A percentile compares a stretch with the other conserved stretches of the same genome.
phyloP scores from a whole-genome alignment of 495 filamentous ascomycete species.

The Lasiosphaeris hirsuta region DNA sequence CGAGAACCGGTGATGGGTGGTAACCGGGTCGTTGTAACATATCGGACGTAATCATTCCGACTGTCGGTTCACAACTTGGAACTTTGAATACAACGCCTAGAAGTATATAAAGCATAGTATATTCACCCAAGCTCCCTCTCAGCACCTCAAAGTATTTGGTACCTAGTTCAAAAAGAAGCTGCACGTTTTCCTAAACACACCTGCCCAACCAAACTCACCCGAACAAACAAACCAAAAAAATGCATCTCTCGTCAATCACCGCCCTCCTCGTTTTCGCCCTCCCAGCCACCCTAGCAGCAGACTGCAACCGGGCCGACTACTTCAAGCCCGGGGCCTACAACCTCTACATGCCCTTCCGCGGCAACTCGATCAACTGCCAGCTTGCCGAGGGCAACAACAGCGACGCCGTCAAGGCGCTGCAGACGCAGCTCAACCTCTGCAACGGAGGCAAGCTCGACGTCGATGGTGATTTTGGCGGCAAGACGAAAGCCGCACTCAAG shows the following conservation, averaged over 20 bases:
- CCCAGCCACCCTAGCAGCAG: not conserved
- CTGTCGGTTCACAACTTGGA: not conserved
- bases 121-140: not conserved
- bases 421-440: conserved; percentile 14
- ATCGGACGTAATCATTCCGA: not conserved
- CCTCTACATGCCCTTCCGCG: conserved; percentile 16
- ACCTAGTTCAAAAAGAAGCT: too few species aligned
- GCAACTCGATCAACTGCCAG: conserved; percentile 12
- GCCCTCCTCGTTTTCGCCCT: not conserved
- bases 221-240: not conserved
- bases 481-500: conserved; percentile 10
- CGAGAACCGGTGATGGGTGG: not conserved
- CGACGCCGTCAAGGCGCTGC: conserved; percentile 10
- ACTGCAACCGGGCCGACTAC: conserved; percentile 12
- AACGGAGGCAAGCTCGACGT: conserved; percentile 8
- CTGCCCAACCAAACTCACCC: not conserved
- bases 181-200: not conserved
- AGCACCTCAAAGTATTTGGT: not conserved
- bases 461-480: conserved; percentile 12
- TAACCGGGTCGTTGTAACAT: not conserved
- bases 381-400: conserved; percentile 7
- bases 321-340: not conserved
- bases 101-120: not conserved
- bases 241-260: conserved; percentile 2
- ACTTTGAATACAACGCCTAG: not conserved